Conservation (phyloP, 345 rosid species). For the Isatis tinctoria region DNA sequence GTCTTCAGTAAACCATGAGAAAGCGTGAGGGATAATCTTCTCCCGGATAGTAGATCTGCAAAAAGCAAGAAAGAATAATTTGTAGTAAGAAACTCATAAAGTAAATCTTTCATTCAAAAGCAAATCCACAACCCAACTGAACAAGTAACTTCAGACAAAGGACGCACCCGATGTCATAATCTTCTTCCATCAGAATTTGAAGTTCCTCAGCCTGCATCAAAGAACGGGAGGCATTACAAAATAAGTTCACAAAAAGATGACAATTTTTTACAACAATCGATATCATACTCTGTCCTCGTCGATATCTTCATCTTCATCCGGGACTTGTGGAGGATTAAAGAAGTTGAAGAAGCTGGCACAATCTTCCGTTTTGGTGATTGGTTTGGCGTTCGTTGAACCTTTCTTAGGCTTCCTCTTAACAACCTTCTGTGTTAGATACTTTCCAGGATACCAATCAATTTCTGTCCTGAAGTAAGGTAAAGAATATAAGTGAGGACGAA, state of each 20-base stretch:
- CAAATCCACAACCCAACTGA: not conserved
- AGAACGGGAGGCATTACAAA: conserved; percentile 2
- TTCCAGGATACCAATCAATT: conserved; percentile 92
- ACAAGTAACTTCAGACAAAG: not conserved
- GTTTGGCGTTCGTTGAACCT: conserved; percentile 68
- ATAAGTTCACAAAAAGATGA: not conserved
- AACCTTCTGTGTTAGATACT: conserved; percentile 79
- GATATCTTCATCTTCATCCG: conserved; percentile 81
- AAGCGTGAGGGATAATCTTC: conserved; percentile 84
- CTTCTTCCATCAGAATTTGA: conserved; percentile 83
- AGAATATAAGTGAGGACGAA: not conserved
- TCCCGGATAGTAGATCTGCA: conserved; percentile 74
- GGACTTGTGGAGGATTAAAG: conserved; percentile 84
- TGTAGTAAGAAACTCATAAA: not conserved
- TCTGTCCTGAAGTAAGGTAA: conserved; percentile 58
- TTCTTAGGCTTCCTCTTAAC: conserved; percentile 93
- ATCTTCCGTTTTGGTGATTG: conserved; percentile 70
- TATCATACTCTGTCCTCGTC: conserved; percentile 69
- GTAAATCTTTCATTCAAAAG: not conserved
- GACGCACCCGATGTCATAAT: conserved; percentile 85
- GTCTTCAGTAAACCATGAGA: conserved; percentile 90
- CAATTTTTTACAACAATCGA: not conserved
- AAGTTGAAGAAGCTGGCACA: conserved; percentile 91
- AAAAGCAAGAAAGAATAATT: not conserved
- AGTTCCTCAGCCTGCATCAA: conserved; percentile 79